Conservation (phyloP, 1,284 basidiomycete genomes). For the Tilletiaria anomala region DNA sequence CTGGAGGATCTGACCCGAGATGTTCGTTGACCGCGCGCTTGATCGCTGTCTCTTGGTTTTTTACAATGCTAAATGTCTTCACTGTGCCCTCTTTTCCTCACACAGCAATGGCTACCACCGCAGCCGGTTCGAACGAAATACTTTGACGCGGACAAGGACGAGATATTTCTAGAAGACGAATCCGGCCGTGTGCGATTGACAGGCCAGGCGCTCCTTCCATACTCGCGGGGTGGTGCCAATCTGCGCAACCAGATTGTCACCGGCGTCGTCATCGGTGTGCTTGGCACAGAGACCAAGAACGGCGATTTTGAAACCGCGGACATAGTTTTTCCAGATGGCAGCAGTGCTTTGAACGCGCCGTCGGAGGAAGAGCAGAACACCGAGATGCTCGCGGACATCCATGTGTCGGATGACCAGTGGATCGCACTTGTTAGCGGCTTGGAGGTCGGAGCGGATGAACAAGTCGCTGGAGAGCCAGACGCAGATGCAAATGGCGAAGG, state of each 20-base stretch:
- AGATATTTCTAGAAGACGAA: conserved; percentile 84
- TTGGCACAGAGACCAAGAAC: conserved; percentile 72
- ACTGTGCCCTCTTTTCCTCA: conserved; percentile 2
- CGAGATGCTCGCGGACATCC: conserved; percentile 13
- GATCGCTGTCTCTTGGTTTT: background rate
- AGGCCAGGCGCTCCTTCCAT: conserved; percentile 47
- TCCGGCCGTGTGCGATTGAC: conserved; percentile 78
- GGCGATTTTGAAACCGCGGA: conserved; percentile 95
- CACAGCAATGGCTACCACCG: conserved; percentile 71
- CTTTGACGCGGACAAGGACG: conserved; percentile 57
- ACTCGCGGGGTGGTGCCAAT: conserved; percentile 6
- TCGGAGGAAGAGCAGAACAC: conserved; percentile 5
- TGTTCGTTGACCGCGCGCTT: conserved; percentile 43
- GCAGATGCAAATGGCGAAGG: background rate
- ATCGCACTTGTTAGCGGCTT: conserved; percentile 73
- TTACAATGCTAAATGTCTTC: background rate
- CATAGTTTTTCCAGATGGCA: conserved; percentile 59
- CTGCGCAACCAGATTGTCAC: conserved; percentile 24
- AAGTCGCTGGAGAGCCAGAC: too few relatives aligned
- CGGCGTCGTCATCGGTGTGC: conserved; percentile 67
- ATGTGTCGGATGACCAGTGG: conserved; percentile 49
- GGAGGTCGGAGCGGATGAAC: background rate
- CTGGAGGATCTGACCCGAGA: conserved; percentile 85
- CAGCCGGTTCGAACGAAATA: conserved; percentile 44
- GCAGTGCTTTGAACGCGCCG: too few relatives aligned